Conservation (phyloP, 148 eudicot genomes). For the Cornus kousa region DNA sequence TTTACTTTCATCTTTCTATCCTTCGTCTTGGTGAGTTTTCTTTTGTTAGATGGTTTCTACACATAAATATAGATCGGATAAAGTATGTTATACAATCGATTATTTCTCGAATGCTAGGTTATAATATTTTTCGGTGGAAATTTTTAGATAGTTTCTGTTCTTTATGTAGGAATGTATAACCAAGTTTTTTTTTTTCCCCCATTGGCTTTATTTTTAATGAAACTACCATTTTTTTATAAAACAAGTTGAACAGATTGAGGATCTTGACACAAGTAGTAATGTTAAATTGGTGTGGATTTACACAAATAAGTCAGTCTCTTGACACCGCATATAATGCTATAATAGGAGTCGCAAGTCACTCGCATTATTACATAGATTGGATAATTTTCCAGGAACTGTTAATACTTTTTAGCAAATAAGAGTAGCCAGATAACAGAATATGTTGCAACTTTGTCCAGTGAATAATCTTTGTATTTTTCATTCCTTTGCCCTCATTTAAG, state of each 20-base stretch:
- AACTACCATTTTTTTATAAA: background rate
- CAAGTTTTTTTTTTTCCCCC: background rate
- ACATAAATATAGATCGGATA: no score
- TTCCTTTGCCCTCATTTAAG: background rate
- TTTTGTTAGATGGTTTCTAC: background rate
- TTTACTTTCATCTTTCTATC: slow-evolving; percentile 74
- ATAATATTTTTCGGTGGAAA: background rate
- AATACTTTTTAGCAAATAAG: background rate
- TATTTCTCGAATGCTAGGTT: background rate
- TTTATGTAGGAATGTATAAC: background rate
- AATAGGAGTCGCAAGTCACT: background rate
- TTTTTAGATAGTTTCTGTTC: background rate
- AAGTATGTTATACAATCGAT: background rate
- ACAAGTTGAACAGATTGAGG: no score
- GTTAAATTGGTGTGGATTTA: background rate
- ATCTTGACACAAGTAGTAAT: background rate
- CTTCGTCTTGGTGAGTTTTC: slow-evolving; percentile 67
- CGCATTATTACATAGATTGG: background rate
- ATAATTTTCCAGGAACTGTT: background rate
- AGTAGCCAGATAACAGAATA: background rate
- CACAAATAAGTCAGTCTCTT: background rate
- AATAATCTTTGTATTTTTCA: no score
- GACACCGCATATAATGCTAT: background rate
- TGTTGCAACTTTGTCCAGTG: no score
- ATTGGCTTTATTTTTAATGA: background rate